phyloP scores from a whole-genome alignment of 768 basidiomycete species.

The Boletus subcaerulescens region DNA sequence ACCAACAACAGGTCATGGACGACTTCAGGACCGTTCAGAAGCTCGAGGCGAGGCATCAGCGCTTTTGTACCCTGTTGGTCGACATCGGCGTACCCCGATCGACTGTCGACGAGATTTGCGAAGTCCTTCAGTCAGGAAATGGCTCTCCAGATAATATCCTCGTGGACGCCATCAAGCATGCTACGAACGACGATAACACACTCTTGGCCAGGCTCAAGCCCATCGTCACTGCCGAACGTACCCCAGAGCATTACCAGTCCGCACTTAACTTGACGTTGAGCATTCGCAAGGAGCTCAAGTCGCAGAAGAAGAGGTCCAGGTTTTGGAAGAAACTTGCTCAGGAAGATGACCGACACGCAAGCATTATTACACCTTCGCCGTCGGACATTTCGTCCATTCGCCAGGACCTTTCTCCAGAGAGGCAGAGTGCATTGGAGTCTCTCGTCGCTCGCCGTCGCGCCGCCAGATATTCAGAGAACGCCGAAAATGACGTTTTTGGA shows the following conservation, averaged over 20 bases:
- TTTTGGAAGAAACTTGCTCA: conserved; percentile 47
- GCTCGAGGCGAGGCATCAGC: conserved; percentile 24
- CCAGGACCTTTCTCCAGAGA: conserved; percentile 23
- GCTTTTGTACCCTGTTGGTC: conserved; percentile 22
- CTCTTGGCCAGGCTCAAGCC: conserved; percentile 44
- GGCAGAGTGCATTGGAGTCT: conserved; percentile 37
- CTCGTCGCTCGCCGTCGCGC: conserved; percentile 30
- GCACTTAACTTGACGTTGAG: conserved; percentile 45
- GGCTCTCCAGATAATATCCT: conserved; percentile 42
- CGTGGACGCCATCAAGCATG: conserved; percentile 42
- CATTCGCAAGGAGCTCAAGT: conserved; percentile 42
- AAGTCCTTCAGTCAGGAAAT: conserved; percentile 21
- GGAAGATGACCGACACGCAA: conserved; percentile 23
- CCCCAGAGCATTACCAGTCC: conserved; percentile 43
- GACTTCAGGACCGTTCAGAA: conserved; percentile 27
- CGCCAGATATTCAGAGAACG: conserved; percentile 8
- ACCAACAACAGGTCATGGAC: conserved; percentile 22
- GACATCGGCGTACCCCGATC: conserved; percentile 27
- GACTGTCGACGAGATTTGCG: conserved; percentile 22
- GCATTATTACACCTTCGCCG: conserved; percentile 27
- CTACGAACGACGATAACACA: conserved; percentile 36
- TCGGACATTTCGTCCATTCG: conserved; percentile 31
- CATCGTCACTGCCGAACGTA: conserved; percentile 34
- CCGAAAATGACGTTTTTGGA: conserved; percentile 25
- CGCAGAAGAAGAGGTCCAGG: conserved; percentile 41